Conservation (phyloP, 345 rosid genomes). For the Eucalyptus sideroxylon region DNA sequence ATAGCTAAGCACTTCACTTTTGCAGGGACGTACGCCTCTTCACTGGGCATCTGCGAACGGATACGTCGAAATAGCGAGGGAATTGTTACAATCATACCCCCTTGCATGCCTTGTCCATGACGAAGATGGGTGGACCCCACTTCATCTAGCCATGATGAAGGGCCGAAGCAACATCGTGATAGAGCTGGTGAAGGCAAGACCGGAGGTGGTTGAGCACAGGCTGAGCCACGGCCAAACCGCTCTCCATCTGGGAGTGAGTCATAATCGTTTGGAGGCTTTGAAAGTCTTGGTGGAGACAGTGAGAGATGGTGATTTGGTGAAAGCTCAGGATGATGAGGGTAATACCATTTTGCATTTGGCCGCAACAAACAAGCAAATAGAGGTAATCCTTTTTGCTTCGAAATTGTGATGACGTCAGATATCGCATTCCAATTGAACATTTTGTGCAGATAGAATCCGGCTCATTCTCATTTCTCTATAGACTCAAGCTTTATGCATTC, state of each 20-base stretch:
- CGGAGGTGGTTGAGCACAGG: rapidly evolving
- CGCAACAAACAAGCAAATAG: neutral
- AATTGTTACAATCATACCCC: neutral
- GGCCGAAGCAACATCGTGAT: neutral
- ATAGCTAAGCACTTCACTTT: neutral
- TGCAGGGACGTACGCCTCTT: neutral
- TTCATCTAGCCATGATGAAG: neutral
- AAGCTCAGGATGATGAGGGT: neutral
- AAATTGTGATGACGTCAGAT: neutral
- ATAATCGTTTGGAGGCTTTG: neutral
- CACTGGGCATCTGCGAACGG: neutral
- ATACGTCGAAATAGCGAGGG: neutral
- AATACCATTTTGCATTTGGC: neutral
- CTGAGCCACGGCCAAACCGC: neutral
- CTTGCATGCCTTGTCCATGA: neutral
- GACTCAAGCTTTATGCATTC: neutral
- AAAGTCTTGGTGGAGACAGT: neutral
- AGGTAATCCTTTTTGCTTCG: neutral
- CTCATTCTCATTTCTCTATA: neutral
- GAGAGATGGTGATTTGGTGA: neutral
- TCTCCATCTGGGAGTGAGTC: neutral
- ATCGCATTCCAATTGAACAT: neutral
- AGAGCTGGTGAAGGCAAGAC: neutral
- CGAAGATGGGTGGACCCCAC: neutral
- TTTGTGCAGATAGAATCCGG: rapidly evolving